Percentiles rank a stretch among this genome's conserved stretches.
Conservation (phyloP, 176 grass and related monocot genomes). For the Cocos nucifera region DNA sequence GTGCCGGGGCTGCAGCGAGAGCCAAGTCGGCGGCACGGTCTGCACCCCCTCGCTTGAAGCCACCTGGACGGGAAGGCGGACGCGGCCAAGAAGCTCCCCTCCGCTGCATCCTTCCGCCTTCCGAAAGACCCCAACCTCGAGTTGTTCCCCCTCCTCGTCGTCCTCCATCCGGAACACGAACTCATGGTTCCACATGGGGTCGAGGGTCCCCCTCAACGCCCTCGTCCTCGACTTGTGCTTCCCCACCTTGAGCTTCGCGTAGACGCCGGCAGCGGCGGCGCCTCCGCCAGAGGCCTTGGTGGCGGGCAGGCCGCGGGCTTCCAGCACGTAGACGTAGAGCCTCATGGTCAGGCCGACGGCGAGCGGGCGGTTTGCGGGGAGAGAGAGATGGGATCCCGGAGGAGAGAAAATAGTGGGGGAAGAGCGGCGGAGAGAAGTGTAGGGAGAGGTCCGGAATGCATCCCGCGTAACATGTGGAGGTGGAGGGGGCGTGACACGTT, state of each 20-base stretch:
- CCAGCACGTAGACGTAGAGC: conserved; percentile 49
- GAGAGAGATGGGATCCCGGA: neutral
- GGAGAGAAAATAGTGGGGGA: neutral
- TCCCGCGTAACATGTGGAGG: conserved; percentile 4
- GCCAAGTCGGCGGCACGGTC: conserved; percentile 56
- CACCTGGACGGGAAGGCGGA: conserved; percentile 17
- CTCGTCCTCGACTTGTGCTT: conserved; percentile 36
- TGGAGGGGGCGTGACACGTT: neutral
- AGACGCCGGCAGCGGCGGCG: conserved; percentile 13
- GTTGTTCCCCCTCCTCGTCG: conserved; percentile 9
- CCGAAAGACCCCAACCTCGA: conserved; percentile 45
- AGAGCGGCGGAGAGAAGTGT: neutral
- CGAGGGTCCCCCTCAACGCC: conserved; percentile 14
- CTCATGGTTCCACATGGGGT: conserved; percentile 70
- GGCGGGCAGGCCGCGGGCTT: conserved; percentile 41
- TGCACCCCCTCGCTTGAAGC: conserved; percentile 11
- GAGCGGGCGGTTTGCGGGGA: no score
- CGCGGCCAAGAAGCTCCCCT: conserved; percentile 52
- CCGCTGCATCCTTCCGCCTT: conserved; percentile 14
- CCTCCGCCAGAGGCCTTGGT: neutral
- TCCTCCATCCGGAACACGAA: conserved; percentile 33
- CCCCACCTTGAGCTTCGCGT: conserved; percentile 60
- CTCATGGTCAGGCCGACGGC: conserved; percentile 29
- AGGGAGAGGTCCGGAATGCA: neutral
- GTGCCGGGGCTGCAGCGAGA: conserved; percentile 49